Evolutionary conservation across 345 rosid species (phyloP).

Genomic region (Arabidopsis arenosa): DNA sequence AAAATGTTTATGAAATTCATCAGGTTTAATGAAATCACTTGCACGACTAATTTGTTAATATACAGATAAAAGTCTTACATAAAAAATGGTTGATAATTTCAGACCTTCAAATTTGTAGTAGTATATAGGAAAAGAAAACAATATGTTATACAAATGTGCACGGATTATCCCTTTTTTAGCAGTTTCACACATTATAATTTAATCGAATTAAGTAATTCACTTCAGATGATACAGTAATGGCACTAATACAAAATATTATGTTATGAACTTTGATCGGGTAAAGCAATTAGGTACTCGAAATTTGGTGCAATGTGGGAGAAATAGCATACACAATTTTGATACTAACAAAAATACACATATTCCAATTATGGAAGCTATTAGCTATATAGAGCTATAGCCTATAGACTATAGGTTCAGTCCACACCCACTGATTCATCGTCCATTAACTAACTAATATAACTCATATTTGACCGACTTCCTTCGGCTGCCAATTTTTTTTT

Average conservation of each 20-base stretch:
- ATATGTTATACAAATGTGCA: background rate
- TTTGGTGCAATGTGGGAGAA: slow-evolving; percentile 39
- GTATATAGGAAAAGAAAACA: background rate
- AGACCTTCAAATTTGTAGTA: background rate
- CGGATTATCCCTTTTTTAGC: background rate
- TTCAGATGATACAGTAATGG: background rate
- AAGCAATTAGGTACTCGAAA: slow-evolving; percentile 32
- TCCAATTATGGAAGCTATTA: slow-evolving; percentile 28
- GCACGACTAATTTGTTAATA: background rate
- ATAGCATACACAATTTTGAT: slow-evolving; percentile 31
- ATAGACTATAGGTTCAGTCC: slow-evolving; percentile 24
- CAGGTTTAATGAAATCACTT: background rate
- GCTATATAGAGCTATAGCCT: background rate
- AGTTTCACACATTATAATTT: background rate
- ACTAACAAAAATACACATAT: slow-evolving; percentile 38
- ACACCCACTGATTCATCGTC: slow-evolving; percentile 17
- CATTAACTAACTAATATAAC: slow-evolving; percentile 21
- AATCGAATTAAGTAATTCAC: background rate
- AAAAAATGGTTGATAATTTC: background rate
- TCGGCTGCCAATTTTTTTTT: background rate
- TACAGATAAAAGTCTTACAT: background rate
- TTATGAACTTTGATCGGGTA: slow-evolving; percentile 26
- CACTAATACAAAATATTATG: background rate
- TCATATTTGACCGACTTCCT: slow-evolving; percentile 15
- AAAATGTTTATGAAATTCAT: background rate